Percentiles rank a stretch among this genome's conserved stretches.
Evolutionary conservation across 73 alveolate species (phyloP).

Genomic region (Paramecium biaurelia): DNA sequence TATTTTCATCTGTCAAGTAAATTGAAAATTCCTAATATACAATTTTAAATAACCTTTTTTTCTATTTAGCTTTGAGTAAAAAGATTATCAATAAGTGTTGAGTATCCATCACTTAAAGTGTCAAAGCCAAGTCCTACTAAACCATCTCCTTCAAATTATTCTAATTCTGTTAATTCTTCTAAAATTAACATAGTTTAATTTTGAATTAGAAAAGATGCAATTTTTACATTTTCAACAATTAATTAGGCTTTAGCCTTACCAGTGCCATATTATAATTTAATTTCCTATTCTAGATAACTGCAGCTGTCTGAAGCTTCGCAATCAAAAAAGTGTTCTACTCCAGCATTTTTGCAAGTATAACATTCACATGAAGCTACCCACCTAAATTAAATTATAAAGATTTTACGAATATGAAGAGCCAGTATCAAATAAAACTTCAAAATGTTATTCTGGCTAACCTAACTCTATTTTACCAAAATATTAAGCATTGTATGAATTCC

Average conservation of each 20-base stretch:
- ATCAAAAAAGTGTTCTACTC: neutral
- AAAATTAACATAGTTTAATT: constrained; percentile 12
- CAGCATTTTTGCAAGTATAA: neutral
- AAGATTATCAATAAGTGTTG: neutral
- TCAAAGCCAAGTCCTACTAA: constrained; percentile 34
- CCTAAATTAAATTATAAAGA: neutral
- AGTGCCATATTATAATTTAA: constrained; percentile 3
- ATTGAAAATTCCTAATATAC: constrained; percentile 33
- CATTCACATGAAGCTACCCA: constrained; percentile 21
- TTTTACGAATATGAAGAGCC: constrained; percentile 84
- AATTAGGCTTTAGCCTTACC: neutral
- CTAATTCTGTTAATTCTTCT: constrained; percentile 18
- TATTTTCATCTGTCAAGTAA: neutral
- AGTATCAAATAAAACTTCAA: constrained; percentile 89
- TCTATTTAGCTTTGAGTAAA: neutral
- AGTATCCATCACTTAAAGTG: constrained; percentile 1
- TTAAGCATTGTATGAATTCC: constrained; percentile 72
- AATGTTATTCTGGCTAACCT: constrained; percentile 83
- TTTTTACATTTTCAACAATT: neutral
- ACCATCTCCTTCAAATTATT: constrained; percentile 38
- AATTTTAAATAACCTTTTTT: neutral
- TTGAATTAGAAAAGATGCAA: neutral
- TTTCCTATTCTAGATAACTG: neutral
- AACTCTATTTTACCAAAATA: constrained; percentile 77
- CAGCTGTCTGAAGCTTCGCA: constrained; percentile 2